Evolutionary conservation across 805 yeast genomes (phyloP).

Genomic region (Lachancea meyersii): DNA sequence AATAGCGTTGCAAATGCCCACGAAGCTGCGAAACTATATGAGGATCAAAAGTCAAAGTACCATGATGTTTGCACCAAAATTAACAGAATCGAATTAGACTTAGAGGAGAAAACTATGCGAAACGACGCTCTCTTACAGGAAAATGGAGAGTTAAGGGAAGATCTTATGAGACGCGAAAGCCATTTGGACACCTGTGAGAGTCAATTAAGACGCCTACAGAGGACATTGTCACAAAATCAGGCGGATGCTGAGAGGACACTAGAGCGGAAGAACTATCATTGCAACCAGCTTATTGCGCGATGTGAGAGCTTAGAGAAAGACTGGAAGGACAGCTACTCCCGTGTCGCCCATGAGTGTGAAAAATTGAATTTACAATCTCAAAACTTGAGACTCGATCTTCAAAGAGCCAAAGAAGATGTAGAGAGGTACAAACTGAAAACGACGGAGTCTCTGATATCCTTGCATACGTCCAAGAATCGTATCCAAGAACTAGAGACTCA

Average conservation of each 20-base stretch:
- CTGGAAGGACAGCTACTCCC: constrained; percentile 1
- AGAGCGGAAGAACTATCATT: constrained; percentile 1
- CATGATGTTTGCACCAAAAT: background rate
- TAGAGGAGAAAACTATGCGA: background rate
- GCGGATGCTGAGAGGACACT: background rate
- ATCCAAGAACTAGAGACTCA: background rate
- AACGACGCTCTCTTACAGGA: constrained; percentile 1
- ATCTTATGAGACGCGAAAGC: background rate
- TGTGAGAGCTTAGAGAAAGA: background rate
- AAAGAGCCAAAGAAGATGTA: background rate
- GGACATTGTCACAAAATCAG: background rate
- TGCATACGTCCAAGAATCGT: constrained; percentile 2
- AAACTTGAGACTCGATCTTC: background rate
- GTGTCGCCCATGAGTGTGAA: background rate
- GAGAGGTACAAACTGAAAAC: background rate
- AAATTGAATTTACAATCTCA: background rate
- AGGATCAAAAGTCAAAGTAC: constrained; percentile 2
- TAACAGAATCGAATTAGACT: background rate
- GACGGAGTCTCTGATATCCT: background rate
- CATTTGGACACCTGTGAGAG: background rate
- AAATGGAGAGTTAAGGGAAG: background rate
- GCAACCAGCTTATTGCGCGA: background rate
- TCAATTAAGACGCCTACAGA: constrained; percentile 1
- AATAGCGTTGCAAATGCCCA: background rate
- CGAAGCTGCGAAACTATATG: background rate